Base-by-base conservation (phyloP, 2,329 filamentous ascomycete genomes). In the Pyrenophora tritici-repentis region DNA sequence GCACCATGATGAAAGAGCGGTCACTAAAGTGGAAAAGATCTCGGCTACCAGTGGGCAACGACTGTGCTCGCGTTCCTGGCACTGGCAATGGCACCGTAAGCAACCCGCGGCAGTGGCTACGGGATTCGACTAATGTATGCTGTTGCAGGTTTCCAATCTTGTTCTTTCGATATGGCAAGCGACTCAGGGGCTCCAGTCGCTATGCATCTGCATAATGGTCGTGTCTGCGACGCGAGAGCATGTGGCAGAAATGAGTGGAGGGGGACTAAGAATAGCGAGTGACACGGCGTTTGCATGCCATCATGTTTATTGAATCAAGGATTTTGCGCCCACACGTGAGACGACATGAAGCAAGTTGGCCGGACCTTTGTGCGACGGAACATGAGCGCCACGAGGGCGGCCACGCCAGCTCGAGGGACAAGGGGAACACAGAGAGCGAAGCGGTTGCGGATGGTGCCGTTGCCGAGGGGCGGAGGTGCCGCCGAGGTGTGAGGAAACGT, bases 41-140 rank as follows among this genome's bases (percentile, higher is more conserved):
- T 81, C 49, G 78, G 78, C 39, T 79, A 79, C 62, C 78, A 80
- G 57, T 81, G 79, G 79, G 79, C 79, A 45, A 75, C 73, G 47
- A 74, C 72, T 16, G 44, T 80, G 49, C 73, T 81, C 34, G 75
- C 70, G 43, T 80, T 80, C 65, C 68, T 81, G 53, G 76, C 78
- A 14, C 70, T 81, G 31, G 76, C 74, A 14, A 78, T 81, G 76
- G 73, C 75, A 50, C 78, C 78, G 67, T 76, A 70, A 71, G 73
- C 17, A 13, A 48, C 56, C 61, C 71, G 52, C 36, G 32, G 51
- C 38, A 52, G 34, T 52, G 68, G 68, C 59, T 48, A 47, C 54
- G 60, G 55, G 59, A 60, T 43, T 9, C 60, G 51, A 67, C 70
- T 74, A 73, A 74, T 59, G 53, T 55, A 58, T 43, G 33, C 55